These are phyloP conservation scores for Lipomyces yarrowii DNA, from an alignment of 1,139 yeast genomes.

Conservation along the genomic window DNA sequence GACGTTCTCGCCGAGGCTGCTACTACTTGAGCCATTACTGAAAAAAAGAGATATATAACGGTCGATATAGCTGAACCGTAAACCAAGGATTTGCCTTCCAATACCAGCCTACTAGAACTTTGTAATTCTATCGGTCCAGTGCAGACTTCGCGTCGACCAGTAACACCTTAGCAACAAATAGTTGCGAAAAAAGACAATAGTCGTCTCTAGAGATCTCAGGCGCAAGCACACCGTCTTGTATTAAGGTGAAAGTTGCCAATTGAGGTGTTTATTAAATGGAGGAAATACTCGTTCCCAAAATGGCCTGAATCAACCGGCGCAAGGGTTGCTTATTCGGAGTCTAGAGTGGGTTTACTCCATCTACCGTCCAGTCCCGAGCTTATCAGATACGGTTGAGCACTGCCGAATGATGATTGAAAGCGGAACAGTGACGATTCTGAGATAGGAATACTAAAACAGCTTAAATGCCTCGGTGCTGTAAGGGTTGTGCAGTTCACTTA, in stretches of 20 bases:
- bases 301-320: not conserved
- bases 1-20: conserved; percentile 1
- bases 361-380: not conserved
- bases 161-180: not conserved
- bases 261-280: not conserved
- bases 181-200: not conserved
- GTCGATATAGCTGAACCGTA: not conserved
- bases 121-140: not conserved
- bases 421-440: too few species aligned
- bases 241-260: not conserved
- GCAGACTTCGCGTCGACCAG: not conserved
- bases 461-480: not conserved
- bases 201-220: not conserved
- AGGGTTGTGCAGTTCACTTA: not conserved
- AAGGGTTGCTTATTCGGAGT: not conserved
- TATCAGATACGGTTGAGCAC: not conserved
- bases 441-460: not conserved
- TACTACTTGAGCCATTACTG: conserved; percentile 3
- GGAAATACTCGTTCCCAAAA: not conserved
- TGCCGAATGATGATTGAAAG: not conserved
- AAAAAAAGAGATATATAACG: not conserved
- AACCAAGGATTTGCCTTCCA: not conserved
- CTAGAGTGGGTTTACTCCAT: not conserved
- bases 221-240: not conserved
- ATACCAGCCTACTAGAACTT: not conserved